These are phyloP conservation scores for Ampelomyces quisqualis DNA, from an alignment of 2,329 filamentous ascomycete genomes.

Conservation along the genomic window DNA sequence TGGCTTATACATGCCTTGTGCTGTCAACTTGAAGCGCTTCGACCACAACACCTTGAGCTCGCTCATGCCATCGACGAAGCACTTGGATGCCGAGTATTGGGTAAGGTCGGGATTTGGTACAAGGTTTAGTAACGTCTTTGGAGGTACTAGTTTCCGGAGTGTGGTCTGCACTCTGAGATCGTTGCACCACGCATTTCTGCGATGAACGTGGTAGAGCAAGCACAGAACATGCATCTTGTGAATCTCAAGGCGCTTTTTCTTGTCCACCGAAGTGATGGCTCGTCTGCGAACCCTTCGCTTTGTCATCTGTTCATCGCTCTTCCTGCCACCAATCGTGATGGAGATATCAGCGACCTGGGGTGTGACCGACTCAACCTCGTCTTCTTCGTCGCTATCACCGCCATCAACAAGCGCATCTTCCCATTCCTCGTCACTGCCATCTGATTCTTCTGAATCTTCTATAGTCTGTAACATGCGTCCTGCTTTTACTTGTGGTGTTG, in stretches of 20 bases:
- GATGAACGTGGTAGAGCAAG: constrained; percentile 72
- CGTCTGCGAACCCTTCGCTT: constrained; percentile 48
- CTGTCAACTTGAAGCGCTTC: constrained; percentile 68
- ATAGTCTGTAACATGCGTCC: constrained; percentile 45
- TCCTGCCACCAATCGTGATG: constrained; percentile 44
- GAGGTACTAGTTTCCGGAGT: constrained; percentile 58
- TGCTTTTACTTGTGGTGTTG: constrained; percentile 13
- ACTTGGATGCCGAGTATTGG: constrained; percentile 74
- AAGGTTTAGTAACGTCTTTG: constrained; percentile 66
- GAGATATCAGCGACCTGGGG: constrained; percentile 44
- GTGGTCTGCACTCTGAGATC: constrained; percentile 65
- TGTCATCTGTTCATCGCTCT: constrained; percentile 34
- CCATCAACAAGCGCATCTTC: constrained; percentile 52
- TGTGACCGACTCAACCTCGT: constrained; percentile 24
- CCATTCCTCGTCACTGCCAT: constrained; percentile 62
- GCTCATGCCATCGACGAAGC: constrained; percentile 76
- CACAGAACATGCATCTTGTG: constrained; percentile 87
- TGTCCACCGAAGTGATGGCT: constrained; percentile 58
- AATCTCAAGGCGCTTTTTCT: constrained; percentile 66
- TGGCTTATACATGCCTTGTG: constrained; percentile 46
- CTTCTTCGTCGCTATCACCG: constrained; percentile 28
- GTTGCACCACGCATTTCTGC: constrained; percentile 88
- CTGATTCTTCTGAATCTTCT: constrained; percentile 55
- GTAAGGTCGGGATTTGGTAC: constrained; percentile 66
- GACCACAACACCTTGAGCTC: constrained; percentile 68